Evolutionary conservation across 2,329 filamentous ascomycete genomes (phyloP).

Genomic region (Myriosclerotinia duriaeana): DNA sequence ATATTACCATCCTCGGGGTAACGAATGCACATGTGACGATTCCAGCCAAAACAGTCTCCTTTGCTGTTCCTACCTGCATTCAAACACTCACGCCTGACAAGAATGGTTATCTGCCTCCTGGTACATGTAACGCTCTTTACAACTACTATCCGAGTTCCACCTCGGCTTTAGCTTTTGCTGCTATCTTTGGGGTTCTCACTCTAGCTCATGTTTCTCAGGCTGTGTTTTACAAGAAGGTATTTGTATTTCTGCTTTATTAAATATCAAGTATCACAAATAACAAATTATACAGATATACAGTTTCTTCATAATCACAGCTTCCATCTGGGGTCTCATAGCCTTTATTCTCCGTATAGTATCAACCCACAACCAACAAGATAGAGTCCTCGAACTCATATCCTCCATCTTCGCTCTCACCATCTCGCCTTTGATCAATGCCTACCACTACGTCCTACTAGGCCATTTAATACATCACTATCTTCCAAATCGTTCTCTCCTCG

Average conservation of each 20-base stretch:
- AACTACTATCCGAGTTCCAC: slow-evolving; percentile 44
- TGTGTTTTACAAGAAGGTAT: slow-evolving; percentile 39
- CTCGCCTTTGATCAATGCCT: slow-evolving; percentile 41
- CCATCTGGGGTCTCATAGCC: slow-evolving; percentile 45
- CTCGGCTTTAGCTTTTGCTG: slow-evolving; percentile 42
- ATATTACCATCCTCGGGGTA: slow-evolving; percentile 22
- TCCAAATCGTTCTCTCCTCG: slow-evolving; percentile 30
- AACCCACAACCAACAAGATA: slow-evolving; percentile 42
- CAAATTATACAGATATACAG: not conserved
- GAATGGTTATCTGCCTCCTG: slow-evolving; percentile 37
- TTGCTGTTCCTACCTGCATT: slow-evolving; percentile 23
- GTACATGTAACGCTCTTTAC: slow-evolving; percentile 42
- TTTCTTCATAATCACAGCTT: slow-evolving; percentile 43
- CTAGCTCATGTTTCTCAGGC: slow-evolving; percentile 43
- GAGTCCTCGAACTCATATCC: slow-evolving; percentile 39
- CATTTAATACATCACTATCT: slow-evolving; percentile 41
- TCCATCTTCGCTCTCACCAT: slow-evolving; percentile 46
- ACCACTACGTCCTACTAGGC: slow-evolving; percentile 40
- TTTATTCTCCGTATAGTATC: slow-evolving; percentile 46
- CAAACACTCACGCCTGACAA: slow-evolving; percentile 22
- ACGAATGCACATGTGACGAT: slow-evolving; percentile 25
- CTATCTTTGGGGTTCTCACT: slow-evolving; percentile 42
- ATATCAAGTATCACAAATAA: no score
- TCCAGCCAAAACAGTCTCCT: slow-evolving; percentile 20
- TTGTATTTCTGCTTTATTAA: not conserved